Conservation (phyloP, 345 rosid species). For the Mercurialis annua region DNA sequence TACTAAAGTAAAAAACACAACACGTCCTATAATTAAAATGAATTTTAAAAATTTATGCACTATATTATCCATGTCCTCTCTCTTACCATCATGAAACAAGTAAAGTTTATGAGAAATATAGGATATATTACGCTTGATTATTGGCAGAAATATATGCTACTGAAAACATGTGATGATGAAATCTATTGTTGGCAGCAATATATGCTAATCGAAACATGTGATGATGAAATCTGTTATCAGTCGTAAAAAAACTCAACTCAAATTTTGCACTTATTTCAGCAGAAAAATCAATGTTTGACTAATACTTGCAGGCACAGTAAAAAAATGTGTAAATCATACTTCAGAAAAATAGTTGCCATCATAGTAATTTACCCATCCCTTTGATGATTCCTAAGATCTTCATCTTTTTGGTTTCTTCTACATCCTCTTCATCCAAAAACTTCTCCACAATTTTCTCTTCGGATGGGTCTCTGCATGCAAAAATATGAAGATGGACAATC, state of each 20-base stretch:
- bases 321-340: not conserved
- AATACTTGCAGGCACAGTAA: not conserved
- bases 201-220: not conserved
- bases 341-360: not conserved
- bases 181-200: not conserved
- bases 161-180: not conserved
- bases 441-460: constrained; percentile 67
- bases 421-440: constrained; percentile 64
- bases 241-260: not conserved
- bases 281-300: not conserved
- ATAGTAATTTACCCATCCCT: constrained; percentile 59
- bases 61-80: not conserved
- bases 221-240: not conserved
- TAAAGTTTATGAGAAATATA: not conserved
- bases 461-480: constrained; percentile 51
- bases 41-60: not conserved
- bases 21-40: not conserved
- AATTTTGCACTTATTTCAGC: not conserved
- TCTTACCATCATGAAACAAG: not conserved
- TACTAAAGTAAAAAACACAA: not conserved
- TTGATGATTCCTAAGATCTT: constrained; percentile 60
- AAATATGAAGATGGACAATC: not conserved
- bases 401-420: constrained; percentile 55
- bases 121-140: not conserved
- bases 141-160: not conserved